Conservation (phyloP, 306 rosid species). For the Malus sylvestris region DNA sequence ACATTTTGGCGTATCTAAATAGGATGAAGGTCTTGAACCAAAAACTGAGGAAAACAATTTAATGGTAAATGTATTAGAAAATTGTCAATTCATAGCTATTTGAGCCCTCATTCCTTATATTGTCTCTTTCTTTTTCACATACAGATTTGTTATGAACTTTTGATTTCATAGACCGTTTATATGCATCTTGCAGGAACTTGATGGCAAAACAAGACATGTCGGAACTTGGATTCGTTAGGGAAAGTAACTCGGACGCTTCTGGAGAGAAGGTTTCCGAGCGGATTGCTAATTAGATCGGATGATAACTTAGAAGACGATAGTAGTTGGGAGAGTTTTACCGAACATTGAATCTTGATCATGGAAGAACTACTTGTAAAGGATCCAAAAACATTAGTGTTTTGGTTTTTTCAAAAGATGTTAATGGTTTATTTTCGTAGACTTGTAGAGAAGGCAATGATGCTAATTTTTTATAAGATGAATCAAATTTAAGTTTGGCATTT, state of each 20-base stretch:
- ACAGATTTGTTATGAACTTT: neutral
- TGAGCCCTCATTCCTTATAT: neutral
- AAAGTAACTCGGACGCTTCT: slow-evolving; percentile 8
- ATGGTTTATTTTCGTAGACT: neutral
- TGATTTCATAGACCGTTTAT: slow-evolving; percentile 4
- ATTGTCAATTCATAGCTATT: neutral
- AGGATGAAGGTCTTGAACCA: neutral
- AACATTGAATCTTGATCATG: neutral
- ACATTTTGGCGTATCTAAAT: neutral
- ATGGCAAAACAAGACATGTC: slow-evolving; percentile 96
- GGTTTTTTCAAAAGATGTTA: neutral
- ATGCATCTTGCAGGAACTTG: slow-evolving; percentile 63
- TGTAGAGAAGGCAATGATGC: neutral
- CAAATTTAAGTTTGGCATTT: neutral
- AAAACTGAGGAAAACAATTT: neutral
- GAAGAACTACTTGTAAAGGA: neutral
- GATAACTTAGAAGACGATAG: neutral
- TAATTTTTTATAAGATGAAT: neutral
- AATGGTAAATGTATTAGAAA: neutral
- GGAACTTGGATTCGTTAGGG: slow-evolving; percentile 74
- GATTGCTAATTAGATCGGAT: slow-evolving; percentile 24
- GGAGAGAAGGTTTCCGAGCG: slow-evolving; percentile 21
- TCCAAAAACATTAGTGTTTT: neutral
- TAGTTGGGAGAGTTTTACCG: neutral
- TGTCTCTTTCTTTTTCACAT: neutral